Base-by-base conservation (phyloP, 352 stramenopile species). In the Achlya hypogyna region DNA sequence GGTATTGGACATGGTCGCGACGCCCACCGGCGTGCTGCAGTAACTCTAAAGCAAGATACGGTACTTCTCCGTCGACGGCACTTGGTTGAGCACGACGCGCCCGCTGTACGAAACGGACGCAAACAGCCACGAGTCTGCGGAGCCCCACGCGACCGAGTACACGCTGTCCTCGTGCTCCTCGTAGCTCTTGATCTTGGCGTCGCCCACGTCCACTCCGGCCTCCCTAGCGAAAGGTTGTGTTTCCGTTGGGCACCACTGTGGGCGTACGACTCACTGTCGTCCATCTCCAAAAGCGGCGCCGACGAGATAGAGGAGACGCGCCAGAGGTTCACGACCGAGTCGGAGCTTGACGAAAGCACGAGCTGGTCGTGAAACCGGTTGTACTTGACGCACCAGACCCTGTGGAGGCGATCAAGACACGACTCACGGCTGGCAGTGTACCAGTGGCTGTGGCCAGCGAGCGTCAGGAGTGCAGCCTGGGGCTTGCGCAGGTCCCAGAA, bases 301-400 rank as follows among this genome's bases (percentile, higher is more conserved):
- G 93, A 98, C 4, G 93, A 98, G 63, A 98, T 98, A 20, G 87
- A 98, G 23, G 90, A 97, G 27, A 99, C 87, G 59, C 96, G 82
- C 96, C 96, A 99, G 25, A 99, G 75, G 69, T 96, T 96, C 4
- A 98, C 78, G 27, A 92, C 80, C 14, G 81, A 79, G 79, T 99
- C 97, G 0, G 93, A 98, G 53, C 97, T 96, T 23, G 78, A 82
- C 9, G 81, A 96, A 4, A 98, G 70, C 29, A 99, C 71, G 23
- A 99, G 80, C 73, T 99, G 96, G 79, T 99, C 97, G 76, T 99
- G 95, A 74, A 97, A 98, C 5, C 91, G 93, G 78, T 99, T 99
- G 81, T 98, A 99, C n/a, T 78, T 75, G 18, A 97, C 88, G 53
- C 75, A 81, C 42, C 78, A 93, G 28, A 95, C 78, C 84, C 63